Conservation (phyloP, 495 filamentous ascomycete species). For the Penicillium odoratum region DNA sequence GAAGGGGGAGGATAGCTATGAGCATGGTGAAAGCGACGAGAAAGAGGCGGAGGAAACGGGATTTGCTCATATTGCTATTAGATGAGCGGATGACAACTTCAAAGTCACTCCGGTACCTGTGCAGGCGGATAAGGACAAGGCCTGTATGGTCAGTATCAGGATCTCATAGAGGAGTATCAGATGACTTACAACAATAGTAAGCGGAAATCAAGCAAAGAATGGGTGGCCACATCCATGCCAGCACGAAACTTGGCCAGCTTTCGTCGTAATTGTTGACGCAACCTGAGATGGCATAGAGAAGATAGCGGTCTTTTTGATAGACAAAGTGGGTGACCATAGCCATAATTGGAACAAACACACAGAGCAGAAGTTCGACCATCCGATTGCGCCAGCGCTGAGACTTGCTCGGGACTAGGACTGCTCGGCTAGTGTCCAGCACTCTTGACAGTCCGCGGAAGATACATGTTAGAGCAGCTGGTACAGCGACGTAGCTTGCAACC, state of each 20-base stretch:
- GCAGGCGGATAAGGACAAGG: constrained; percentile 66
- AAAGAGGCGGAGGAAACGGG: constrained; percentile 78
- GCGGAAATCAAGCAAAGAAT: constrained; percentile 62
- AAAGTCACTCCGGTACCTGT: constrained; percentile 64
- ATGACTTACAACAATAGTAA: constrained; percentile 69
- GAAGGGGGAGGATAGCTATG: constrained; percentile 62
- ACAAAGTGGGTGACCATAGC: constrained; percentile 68
- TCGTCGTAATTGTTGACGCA: constrained; percentile 64
- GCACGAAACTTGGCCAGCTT: constrained; percentile 68
- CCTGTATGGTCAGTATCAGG: constrained; percentile 33
- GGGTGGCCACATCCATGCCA: constrained; percentile 66
- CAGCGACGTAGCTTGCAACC: constrained; percentile 61
- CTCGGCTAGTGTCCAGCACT: constrained; percentile 65
- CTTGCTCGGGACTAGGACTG: constrained; percentile 52
- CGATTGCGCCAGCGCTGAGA: constrained; percentile 53
- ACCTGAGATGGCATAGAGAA: constrained; percentile 70
- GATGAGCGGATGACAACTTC: constrained; percentile 55
- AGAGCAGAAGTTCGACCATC: constrained; percentile 64
- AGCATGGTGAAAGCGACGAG: constrained; percentile 68
- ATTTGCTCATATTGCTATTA: constrained; percentile 59
- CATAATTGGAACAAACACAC: constrained; percentile 65
- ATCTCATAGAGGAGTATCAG: not conserved
- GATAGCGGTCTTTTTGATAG: constrained; percentile 69
- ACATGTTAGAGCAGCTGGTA: constrained; percentile 59
- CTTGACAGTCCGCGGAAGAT: constrained; percentile 75